phyloP scores from a whole-genome alignment of 345 rosid genomes.

The Linum usitatissimum region DNA sequence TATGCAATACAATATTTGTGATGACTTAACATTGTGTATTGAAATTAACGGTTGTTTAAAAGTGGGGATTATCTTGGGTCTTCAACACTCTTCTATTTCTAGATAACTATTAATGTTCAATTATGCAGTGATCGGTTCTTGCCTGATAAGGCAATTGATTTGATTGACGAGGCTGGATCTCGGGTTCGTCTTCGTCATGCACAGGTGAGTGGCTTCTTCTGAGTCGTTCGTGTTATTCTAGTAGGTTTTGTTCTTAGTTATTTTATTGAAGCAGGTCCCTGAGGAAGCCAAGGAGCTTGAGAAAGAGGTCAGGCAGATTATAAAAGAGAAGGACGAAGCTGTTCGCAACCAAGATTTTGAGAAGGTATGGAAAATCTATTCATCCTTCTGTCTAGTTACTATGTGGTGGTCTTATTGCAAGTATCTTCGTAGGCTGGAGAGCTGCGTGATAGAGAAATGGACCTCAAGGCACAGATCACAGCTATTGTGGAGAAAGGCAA shows the following conservation, averaged over 20 bases:
- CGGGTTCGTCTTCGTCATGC: slow-evolving; percentile 48
- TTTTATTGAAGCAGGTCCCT: slow-evolving; percentile 49
- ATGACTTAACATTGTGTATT: neutral
- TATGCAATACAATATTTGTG: neutral
- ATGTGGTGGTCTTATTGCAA: neutral
- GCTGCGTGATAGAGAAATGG: slow-evolving; percentile 89
- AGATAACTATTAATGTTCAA: neutral
- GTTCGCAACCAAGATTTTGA: slow-evolving; percentile 92
- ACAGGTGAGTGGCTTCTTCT: slow-evolving; percentile 10
- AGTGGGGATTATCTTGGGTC: neutral
- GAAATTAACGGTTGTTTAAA: neutral
- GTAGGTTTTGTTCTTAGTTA: neutral
- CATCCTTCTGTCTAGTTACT: no score
- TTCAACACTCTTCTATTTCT: neutral
- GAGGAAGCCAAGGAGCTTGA: slow-evolving; percentile 98
- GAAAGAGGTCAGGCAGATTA: slow-evolving; percentile 84
- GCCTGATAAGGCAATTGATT: slow-evolving; percentile 62
- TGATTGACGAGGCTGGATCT: slow-evolving; percentile 71
- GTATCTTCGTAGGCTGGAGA: slow-evolving; percentile 59
- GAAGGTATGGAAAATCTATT: slow-evolving; percentile 41
- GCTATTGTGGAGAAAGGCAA: slow-evolving; percentile 79
- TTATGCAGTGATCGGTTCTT: slow-evolving; percentile 49
- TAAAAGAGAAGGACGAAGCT: slow-evolving; percentile 93
- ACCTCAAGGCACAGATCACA: slow-evolving; percentile 78
- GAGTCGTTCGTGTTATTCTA: neutral